These are phyloP conservation scores for Hericium coralloides DNA, from an alignment of 768 basidiomycete genomes.

Conservation along the genomic window DNA sequence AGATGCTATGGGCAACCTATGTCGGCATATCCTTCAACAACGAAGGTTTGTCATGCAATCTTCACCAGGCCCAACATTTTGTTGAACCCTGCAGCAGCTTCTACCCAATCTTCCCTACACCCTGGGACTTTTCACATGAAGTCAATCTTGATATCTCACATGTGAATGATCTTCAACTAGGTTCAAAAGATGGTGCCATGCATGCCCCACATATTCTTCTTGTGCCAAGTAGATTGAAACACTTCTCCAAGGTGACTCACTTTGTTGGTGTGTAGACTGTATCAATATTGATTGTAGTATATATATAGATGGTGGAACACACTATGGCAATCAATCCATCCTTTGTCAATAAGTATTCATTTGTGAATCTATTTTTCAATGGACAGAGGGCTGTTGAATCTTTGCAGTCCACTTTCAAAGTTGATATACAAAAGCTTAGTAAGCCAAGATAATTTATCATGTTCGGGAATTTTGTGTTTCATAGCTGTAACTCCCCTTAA, in stretches of 20 bases:
- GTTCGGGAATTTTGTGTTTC: no score
- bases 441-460: constrained; percentile 1
- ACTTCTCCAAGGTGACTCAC: constrained; percentile 70
- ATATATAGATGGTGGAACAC: constrained; percentile 58
- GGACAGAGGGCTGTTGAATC: constrained; percentile 4
- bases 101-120: constrained; percentile 90
- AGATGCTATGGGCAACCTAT: constrained; percentile 76
- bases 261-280: not conserved
- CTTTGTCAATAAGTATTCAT: constrained; percentile 53
- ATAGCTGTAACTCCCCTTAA: no score
- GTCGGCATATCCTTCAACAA: constrained; percentile 78
- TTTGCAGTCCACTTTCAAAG: constrained; percentile 5
- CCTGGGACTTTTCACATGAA: constrained; percentile 62
- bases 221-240: constrained; percentile 80
- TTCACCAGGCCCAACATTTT: not conserved
- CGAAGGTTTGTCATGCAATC: constrained; percentile 47
- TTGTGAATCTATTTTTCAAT: constrained; percentile 31
- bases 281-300: not conserved
- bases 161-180: constrained; percentile 35
- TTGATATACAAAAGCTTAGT: constrained; percentile 6
- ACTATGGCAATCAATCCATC: constrained; percentile 85
- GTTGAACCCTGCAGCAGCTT: constrained; percentile 45
- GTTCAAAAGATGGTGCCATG: constrained; percentile 25
- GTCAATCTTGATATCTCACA: constrained; percentile 90
- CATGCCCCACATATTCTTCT: constrained; percentile 78